These are phyloP conservation scores for Alopecurus myosuroides DNA, from an alignment of 176 grass and related monocot genomes.

Conservation along the genomic window DNA sequence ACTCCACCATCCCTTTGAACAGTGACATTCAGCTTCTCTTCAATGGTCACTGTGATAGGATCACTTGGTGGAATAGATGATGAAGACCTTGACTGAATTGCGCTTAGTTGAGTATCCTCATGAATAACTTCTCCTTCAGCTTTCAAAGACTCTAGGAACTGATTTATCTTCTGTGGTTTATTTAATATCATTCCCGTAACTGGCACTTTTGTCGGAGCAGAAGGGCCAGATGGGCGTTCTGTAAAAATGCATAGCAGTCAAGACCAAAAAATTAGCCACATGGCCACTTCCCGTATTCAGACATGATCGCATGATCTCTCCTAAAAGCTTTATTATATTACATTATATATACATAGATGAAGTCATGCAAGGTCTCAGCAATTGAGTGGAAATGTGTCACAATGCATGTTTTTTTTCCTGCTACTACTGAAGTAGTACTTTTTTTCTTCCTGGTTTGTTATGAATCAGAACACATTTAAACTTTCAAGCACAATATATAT, in stretches of 20 bases:
- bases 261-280: neutral
- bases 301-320: neutral
- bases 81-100: slow-evolving; percentile 48
- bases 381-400: neutral
- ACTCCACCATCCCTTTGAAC: slow-evolving; percentile 73
- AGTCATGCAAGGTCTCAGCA: neutral
- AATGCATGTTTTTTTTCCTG: neutral
- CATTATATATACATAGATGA: neutral
- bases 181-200: slow-evolving; percentile 61
- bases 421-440: neutral
- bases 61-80: slow-evolving; percentile 59
- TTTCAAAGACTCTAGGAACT: slow-evolving; percentile 73
- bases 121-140: slow-evolving; percentile 89
- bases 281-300: neutral
- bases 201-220: slow-evolving; percentile 47
- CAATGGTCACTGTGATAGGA: slow-evolving; percentile 74
- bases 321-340: neutral
- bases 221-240: slow-evolving; percentile 51
- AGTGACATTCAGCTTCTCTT: slow-evolving; percentile 69
- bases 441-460: neutral
- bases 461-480: neutral
- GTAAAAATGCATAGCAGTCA: slow-evolving; percentile 18
- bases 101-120: slow-evolving; percentile 58
- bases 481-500: neutral
- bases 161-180: slow-evolving; percentile 58